These are phyloP conservation scores for Dalbergia cultrata DNA, from an alignment of 306 rosid genomes.

Conservation along the genomic window DNA sequence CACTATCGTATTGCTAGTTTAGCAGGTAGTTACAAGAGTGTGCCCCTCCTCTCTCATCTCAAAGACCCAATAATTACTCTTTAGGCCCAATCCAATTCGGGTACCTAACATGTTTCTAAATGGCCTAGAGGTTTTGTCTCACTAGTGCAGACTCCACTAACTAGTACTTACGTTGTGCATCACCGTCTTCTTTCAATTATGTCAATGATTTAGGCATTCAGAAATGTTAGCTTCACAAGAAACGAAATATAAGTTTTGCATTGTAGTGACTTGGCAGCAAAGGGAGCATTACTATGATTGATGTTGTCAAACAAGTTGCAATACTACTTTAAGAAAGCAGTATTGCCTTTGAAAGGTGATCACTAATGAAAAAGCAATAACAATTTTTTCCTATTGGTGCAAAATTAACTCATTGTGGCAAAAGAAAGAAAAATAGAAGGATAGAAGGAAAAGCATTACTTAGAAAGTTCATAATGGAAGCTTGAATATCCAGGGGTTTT, in stretches of 20 bases:
- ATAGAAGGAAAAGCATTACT: not conserved
- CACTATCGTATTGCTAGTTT: too few relatives aligned
- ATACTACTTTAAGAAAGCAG: not conserved
- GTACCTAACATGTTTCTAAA: too few relatives aligned
- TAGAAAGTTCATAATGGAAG: too few relatives aligned
- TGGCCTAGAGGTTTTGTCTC: not conserved
- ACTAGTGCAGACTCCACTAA: constrained; percentile 3
- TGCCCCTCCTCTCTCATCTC: too few relatives aligned
- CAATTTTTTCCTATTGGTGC: not conserved
- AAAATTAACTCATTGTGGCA: not conserved
- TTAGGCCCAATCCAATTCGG: too few relatives aligned
- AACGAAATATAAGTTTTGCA: too few relatives aligned
- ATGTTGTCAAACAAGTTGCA: too few relatives aligned
- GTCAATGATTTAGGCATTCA: constrained; percentile 4
- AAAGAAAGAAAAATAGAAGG: not conserved
- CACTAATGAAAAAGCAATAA: not conserved
- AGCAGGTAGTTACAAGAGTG: too few relatives aligned
- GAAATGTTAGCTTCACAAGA: not conserved
- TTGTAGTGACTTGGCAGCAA: not conserved
- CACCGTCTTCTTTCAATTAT: constrained; percentile 9
- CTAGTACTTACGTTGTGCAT: not conserved
- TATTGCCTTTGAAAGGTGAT: not conserved
- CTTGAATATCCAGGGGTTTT: not conserved
- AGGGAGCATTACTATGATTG: not conserved
- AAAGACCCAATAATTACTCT: too few relatives aligned